Evolutionary conservation across 2,329 filamentous ascomycete genomes (phyloP).

Genomic region (Fusarium sp.): DNA sequence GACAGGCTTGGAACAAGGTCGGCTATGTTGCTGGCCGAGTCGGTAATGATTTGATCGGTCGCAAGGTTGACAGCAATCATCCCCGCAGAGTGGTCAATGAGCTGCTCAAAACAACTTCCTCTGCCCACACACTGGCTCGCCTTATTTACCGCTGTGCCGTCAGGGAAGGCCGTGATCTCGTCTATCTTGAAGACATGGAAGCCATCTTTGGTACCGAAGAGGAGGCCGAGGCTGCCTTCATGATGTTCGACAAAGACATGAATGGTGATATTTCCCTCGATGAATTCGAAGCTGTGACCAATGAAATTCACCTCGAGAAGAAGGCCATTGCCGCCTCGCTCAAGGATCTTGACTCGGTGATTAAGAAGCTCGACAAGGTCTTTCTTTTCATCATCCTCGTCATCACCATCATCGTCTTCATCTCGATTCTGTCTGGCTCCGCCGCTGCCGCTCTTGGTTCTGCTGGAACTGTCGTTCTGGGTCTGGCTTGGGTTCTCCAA

Average conservation of each 20-base stretch:
- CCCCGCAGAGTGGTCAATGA: conserved; percentile 88
- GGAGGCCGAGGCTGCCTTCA: conserved; percentile 89
- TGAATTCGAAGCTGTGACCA: conserved; percentile 91
- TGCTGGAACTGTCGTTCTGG: conserved; percentile 88
- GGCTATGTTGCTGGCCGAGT: conserved; percentile 88
- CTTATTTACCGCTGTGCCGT: conserved; percentile 90
- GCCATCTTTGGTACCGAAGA: conserved; percentile 85
- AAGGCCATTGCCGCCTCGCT: conserved; percentile 95
- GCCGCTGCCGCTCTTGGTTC: conserved; percentile 94
- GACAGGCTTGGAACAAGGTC: conserved; percentile 82
- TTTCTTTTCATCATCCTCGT: conserved; percentile 89
- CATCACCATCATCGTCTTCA: conserved; percentile 86
- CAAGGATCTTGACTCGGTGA: conserved; percentile 95
- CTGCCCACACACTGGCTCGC: conserved; percentile 87
- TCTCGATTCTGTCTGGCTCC: conserved; percentile 90
- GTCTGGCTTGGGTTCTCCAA: conserved; percentile 92
- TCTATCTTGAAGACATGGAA: conserved; percentile 83
- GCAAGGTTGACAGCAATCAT: conserved; percentile 78
- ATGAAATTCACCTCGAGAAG: conserved; percentile 93
- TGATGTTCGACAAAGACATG: conserved; percentile 95
- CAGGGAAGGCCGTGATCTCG: conserved; percentile 80
- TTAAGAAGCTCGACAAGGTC: conserved; percentile 89
- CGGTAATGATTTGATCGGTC: conserved; percentile 92
- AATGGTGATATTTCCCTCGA: conserved; percentile 98
- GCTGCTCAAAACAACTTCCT: conserved; percentile 78